A percentile compares a stretch with the other conserved stretches of the same genome.
Conservation (phyloP, 352 stramenopile genomes). For the Phytophthora ramorum region DNA sequence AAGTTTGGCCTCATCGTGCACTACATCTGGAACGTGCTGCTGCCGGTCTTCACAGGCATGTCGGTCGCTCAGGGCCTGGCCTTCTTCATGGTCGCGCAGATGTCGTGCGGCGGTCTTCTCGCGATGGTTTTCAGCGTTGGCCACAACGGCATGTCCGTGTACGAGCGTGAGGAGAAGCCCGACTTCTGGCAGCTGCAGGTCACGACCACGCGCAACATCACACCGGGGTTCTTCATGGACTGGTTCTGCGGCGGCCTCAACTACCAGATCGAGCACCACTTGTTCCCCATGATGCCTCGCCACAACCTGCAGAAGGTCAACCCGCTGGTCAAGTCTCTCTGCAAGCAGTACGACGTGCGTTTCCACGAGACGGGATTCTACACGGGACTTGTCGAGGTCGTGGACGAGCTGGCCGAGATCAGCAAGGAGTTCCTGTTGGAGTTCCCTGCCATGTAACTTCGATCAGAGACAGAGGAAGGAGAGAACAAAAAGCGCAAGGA, state of each 20-base stretch:
- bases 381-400: slow-evolving; percentile 94
- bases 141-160: slow-evolving; percentile 99
- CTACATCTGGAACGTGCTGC: slow-evolving; percentile 93
- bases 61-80: slow-evolving; percentile 68
- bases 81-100: slow-evolving; percentile 89
- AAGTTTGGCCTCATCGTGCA: slow-evolving; percentile 84
- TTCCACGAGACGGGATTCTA: slow-evolving; percentile 97
- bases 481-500: slow-evolving; percentile 10
- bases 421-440: slow-evolving; percentile 96
- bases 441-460: slow-evolving; percentile 98
- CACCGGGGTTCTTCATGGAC: slow-evolving; percentile 93
- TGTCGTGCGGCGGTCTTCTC: slow-evolving; percentile 94
- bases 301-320: slow-evolving; percentile 96
- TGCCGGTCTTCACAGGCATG: slow-evolving; percentile 75
- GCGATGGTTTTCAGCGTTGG: slow-evolving; percentile 97
- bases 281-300: slow-evolving; percentile 97
- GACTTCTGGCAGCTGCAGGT: slow-evolving; percentile 99
- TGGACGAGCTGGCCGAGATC: slow-evolving; percentile 93
- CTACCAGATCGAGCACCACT: slow-evolving; percentile 99
- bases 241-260: slow-evolving; percentile 99
- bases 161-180: slow-evolving; percentile 94
- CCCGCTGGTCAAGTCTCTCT: slow-evolving; percentile 96
- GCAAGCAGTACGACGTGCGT: slow-evolving; percentile 96
- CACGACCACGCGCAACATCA: slow-evolving; percentile 98
- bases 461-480: background rate